Percentiles rank a stretch among this genome's conserved stretches.
These are phyloP conservation scores for Penicillium soppii DNA, from an alignment of 495 filamentous ascomycete species.

Conservation along the genomic window DNA sequence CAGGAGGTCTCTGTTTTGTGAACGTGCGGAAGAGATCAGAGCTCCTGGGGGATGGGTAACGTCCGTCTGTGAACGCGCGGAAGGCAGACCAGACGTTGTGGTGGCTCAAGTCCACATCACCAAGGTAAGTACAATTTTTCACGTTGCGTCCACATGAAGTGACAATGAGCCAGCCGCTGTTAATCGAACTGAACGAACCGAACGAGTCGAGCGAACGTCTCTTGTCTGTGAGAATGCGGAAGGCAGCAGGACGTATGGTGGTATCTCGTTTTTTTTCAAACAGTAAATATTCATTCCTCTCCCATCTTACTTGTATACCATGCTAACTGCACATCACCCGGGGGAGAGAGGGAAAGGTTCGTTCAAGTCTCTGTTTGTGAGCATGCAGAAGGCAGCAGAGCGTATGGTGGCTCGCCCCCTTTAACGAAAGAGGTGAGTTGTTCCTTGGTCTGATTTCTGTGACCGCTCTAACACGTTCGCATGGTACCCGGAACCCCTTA, in stretches of 20 bases:
- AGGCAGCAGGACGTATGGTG: not conserved
- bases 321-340: not conserved
- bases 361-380: not conserved
- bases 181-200: too few relatives aligned
- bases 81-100: not conserved
- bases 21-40: not conserved
- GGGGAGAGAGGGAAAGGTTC: not conserved
- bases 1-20: constrained; percentile 5
- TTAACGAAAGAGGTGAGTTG: not conserved
- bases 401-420: not conserved
- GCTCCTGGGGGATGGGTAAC: not conserved
- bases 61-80: not conserved
- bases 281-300: not conserved
- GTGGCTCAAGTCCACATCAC: not conserved
- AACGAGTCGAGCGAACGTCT: too few relatives aligned
- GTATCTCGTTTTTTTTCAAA: not conserved
- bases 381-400: not conserved
- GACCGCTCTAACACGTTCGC: not conserved
- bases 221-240: constrained; percentile 1
- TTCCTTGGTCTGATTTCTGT: not conserved
- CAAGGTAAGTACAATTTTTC: not conserved
- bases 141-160: too few relatives aligned
- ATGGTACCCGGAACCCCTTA: not conserved
- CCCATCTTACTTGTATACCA: not conserved
- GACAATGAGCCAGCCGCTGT: too few relatives aligned